phyloP scores from a whole-genome alignment of 2,329 filamentous ascomycete species.

The Fusarium sp. region DNA sequence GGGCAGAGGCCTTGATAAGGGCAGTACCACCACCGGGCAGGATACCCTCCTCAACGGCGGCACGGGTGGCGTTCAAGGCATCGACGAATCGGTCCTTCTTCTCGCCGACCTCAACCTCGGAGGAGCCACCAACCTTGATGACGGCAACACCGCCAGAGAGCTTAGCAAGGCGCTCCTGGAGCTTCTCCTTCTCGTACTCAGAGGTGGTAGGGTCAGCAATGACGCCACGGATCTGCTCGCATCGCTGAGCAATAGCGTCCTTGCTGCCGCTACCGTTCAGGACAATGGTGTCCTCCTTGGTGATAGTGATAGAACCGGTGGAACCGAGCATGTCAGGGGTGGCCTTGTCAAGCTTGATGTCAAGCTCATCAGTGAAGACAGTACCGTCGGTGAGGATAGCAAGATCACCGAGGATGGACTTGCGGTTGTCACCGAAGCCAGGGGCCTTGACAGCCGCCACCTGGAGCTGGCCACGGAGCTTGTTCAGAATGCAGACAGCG shows the following conservation, averaged over 20 bases:
- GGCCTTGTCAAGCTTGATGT: slow-evolving; percentile 98
- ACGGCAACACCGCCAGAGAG: slow-evolving; percentile 98
- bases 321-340: slow-evolving; percentile 95
- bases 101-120: slow-evolving; percentile 98
- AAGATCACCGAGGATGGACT: slow-evolving; percentile 97
- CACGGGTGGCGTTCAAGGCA: slow-evolving; percentile 95
- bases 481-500: slow-evolving; percentile 99
- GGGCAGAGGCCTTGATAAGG: slow-evolving; percentile 93
- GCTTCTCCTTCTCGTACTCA: slow-evolving; percentile 99
- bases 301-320: slow-evolving; percentile 98
- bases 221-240: slow-evolving; percentile 98
- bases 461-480: slow-evolving; percentile 99
- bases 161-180: slow-evolving; percentile 99
- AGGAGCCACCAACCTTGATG: slow-evolving; percentile 98
- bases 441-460: slow-evolving; percentile 98
- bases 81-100: slow-evolving; percentile 99
- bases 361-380: slow-evolving; percentile 98
- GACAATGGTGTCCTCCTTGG: slow-evolving; percentile 99
- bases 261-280: slow-evolving; percentile 97
- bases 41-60: slow-evolving; percentile 98
- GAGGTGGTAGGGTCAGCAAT: slow-evolving; percentile 93
- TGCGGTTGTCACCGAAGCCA: slow-evolving; percentile 99
- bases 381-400: slow-evolving; percentile 95
- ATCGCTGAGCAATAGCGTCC: slow-evolving; percentile 91
- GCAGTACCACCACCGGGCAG: slow-evolving; percentile 98